These are phyloP conservation scores for Penicillium sp. DNA, from an alignment of 2,329 filamentous ascomycete species.

Conservation along the genomic window DNA sequence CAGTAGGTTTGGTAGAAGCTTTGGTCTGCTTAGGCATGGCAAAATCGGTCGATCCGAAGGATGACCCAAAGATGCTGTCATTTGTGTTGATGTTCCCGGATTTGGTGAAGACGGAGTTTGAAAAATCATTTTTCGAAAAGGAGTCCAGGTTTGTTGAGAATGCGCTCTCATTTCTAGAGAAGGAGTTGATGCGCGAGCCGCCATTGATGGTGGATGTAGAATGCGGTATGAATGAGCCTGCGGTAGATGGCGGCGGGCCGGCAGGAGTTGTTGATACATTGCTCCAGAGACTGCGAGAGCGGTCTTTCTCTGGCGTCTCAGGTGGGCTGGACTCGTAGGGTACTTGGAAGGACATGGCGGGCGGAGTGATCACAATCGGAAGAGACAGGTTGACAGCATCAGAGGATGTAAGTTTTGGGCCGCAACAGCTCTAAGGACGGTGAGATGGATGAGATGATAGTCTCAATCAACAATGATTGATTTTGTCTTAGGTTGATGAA, in stretches of 20 bases:
- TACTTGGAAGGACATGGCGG: constrained; percentile 37
- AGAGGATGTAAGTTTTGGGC: constrained; percentile 19
- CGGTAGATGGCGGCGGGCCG: constrained; percentile 54
- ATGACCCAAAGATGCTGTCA: constrained; percentile 41
- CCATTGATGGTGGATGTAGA: constrained; percentile 54
- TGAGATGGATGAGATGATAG: neutral
- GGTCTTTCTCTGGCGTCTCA: constrained; percentile 38
- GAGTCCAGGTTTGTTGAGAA: constrained; percentile 23
- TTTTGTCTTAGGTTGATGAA: neutral
- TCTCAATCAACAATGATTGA: neutral
- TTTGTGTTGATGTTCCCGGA: constrained; percentile 37
- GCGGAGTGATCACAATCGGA: neutral
- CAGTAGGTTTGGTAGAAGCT: constrained; percentile 24
- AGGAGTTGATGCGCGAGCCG: constrained; percentile 48
- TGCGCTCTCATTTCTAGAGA: constrained; percentile 16
- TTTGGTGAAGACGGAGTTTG: constrained; percentile 40
- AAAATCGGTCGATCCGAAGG: constrained; percentile 37
- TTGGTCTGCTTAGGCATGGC: constrained; percentile 31
- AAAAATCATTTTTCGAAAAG: constrained; percentile 29
- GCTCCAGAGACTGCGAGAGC: constrained; percentile 37
- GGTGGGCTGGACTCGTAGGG: constrained; percentile 39
- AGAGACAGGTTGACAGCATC: constrained; percentile 10
- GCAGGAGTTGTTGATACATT: constrained; percentile 58
- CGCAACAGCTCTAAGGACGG: constrained; percentile 16
- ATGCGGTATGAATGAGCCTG: constrained; percentile 56